phyloP scores from a whole-genome alignment of 192 early-diverging fungal genomes.

The Lobosporangium transversale region DNA sequence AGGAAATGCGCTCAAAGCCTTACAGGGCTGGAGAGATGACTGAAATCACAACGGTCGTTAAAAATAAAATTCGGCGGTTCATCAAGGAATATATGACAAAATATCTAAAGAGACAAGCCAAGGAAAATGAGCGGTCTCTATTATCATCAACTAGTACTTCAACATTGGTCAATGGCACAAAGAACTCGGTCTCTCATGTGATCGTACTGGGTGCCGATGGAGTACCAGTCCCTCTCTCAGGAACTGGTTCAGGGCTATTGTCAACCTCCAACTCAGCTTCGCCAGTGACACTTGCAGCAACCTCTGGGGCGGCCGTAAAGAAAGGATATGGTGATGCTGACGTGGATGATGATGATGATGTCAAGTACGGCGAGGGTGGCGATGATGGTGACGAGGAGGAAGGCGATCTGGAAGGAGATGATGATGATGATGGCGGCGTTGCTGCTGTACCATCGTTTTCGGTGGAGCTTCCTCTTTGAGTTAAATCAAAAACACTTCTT shows the following conservation, averaged over 20 bases:
- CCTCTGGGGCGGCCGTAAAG: neutral
- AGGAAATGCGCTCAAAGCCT: slow-evolving; percentile 55
- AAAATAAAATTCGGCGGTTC: slow-evolving; percentile 62
- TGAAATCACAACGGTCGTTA: slow-evolving; percentile 46
- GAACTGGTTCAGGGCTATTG: neutral
- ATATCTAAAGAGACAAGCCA: slow-evolving; percentile 48
- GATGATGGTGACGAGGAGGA: slow-evolving; percentile 34
- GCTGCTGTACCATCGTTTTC: slow-evolving; percentile 39
- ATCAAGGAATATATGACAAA: slow-evolving; percentile 58
- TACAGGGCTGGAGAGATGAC: slow-evolving; percentile 53
- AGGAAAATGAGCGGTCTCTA: slow-evolving; percentile 18
- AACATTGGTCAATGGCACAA: slow-evolving; percentile 25
- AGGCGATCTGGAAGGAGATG: slow-evolving; percentile 27
- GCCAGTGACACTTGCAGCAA: neutral
- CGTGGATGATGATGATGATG: slow-evolving; percentile 50
- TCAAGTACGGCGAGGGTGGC: slow-evolving; percentile 44
- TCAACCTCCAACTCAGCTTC: neutral
- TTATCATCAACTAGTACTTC: slow-evolving; percentile 19
- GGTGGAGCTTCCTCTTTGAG: slow-evolving; percentile 31
- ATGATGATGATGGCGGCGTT: slow-evolving; percentile 45
- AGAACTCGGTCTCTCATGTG: slow-evolving; percentile 20
- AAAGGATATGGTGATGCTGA: slow-evolving; percentile 43
- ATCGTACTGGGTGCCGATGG: slow-evolving; percentile 18
- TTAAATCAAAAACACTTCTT: too few relatives aligned
- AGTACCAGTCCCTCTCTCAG: neutral